phyloP scores from a whole-genome alignment of 2,329 filamentous ascomycete genomes.

The Coniochaeta ligniaria region DNA sequence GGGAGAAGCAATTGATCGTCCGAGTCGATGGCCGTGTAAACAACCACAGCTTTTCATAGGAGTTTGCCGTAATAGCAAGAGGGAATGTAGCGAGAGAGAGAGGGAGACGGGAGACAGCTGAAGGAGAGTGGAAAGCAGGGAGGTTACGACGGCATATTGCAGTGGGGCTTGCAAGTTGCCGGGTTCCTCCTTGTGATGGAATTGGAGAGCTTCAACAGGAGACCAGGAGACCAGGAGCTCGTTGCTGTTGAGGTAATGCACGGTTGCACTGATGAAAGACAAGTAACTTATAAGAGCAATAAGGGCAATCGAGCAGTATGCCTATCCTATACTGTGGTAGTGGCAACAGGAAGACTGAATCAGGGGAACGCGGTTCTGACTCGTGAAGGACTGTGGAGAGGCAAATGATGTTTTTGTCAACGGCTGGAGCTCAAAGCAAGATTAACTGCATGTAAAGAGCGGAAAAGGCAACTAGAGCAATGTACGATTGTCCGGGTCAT shows the following conservation, averaged over 20 bases:
- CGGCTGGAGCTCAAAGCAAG: not conserved
- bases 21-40: not conserved
- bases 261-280: not conserved
- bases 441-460: not conserved
- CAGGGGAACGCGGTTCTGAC: not conserved
- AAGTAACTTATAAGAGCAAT: not conserved
- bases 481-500: not conserved
- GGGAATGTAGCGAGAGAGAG: not conserved
- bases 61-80: not conserved
- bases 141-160: not conserved
- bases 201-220: not conserved
- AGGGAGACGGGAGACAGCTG: not conserved
- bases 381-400: not conserved
- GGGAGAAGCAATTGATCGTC: not conserved
- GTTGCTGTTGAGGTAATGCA: not conserved
- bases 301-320: not conserved
- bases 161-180: not conserved
- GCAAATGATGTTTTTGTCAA: not conserved
- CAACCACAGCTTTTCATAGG: not conserved
- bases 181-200: not conserved
- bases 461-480: not conserved
- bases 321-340: not conserved
- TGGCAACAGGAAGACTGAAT: not conserved
- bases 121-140: not conserved
- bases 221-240: not conserved